Evolutionary conservation across 140 eudicot genomes (phyloP).

Genomic region (Erigeron philadelphicus): DNA sequence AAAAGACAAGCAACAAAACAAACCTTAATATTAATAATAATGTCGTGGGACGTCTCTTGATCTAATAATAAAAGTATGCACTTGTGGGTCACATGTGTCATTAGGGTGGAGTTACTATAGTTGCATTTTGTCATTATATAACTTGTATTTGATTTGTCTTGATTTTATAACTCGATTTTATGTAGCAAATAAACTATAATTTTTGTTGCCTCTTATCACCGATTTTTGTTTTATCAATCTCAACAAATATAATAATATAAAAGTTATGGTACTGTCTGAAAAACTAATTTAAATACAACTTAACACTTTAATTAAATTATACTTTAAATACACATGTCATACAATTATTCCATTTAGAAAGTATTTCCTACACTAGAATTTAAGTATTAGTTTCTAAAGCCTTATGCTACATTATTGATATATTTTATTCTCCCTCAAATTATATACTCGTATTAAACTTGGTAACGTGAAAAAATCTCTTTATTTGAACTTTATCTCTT

Average conservation of each 20-base stretch:
- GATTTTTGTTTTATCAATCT: too few relatives aligned
- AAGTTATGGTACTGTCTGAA: too few relatives aligned
- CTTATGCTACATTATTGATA: neutral
- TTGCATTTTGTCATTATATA: slow-evolving; percentile 29
- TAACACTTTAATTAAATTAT: neutral
- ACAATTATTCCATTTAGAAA: slow-evolving; percentile 6
- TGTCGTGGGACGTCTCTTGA: slow-evolving; percentile 9
- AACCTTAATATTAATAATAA: neutral
- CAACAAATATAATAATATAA: too few relatives aligned
- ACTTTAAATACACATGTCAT: neutral
- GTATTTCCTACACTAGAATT: neutral
- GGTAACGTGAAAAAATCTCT: too few relatives aligned
- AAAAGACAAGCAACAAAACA: slow-evolving; percentile 4
- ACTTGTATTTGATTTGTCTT: slow-evolving; percentile 14
- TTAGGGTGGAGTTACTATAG: slow-evolving; percentile 24
- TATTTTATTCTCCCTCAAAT: neutral
- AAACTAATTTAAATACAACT: too few relatives aligned
- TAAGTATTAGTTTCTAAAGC: neutral
- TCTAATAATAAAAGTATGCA: neutral
- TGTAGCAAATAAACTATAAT: too few relatives aligned
- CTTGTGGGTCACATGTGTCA: slow-evolving; percentile 34
- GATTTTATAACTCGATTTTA: too few relatives aligned
- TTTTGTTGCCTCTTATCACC: too few relatives aligned
- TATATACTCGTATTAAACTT: too few relatives aligned
- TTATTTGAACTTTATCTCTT: too few relatives aligned